A percentile compares a stretch with the other conserved stretches of the same genome.
These are phyloP conservation scores for Talaromyces islandicus DNA, from an alignment of 2,329 filamentous ascomycete species.

Conservation along the genomic window DNA sequence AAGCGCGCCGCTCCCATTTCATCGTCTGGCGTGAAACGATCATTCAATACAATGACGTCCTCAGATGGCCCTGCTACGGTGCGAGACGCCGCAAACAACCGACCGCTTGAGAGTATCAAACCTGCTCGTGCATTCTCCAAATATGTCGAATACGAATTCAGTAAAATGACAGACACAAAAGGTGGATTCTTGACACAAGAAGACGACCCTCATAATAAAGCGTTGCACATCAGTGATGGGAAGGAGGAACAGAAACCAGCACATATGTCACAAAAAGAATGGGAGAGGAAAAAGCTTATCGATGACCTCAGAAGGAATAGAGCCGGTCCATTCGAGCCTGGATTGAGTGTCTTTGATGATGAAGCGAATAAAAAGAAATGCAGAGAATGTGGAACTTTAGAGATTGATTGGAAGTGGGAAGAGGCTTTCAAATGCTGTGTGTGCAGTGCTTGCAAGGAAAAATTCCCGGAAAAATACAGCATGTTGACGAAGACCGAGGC, in stretches of 20 bases:
- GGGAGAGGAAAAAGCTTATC: conserved; percentile 77
- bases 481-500: conserved; percentile 95
- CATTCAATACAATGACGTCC: conserved; percentile 57
- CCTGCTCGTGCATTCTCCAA: conserved; percentile 85
- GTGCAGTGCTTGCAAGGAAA: conserved; percentile 83
- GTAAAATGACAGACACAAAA: conserved; percentile 96
- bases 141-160: conserved; percentile 97
- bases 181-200: conserved; percentile 87
- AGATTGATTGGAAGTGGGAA: conserved; percentile 95
- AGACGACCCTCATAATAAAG: conserved; percentile 86
- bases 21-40: conserved; percentile 62
- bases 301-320: conserved; percentile 66
- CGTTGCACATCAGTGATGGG: conserved; percentile 53
- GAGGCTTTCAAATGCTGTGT: conserved; percentile 72
- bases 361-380: conserved; percentile 66
- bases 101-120: conserved; percentile 51
- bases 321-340: conserved; percentile 80
- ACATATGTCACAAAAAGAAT: conserved; percentile 84
- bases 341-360: conserved; percentile 67
- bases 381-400: conserved; percentile 71
- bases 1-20: conserved; percentile 4
- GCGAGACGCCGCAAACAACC: conserved; percentile 56
- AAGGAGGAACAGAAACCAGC: conserved; percentile 63
- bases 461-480: conserved; percentile 84
- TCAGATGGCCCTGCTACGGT: conserved; percentile 51